Base-by-base conservation (phyloP, 129 eudicot species). In the Flaveria brownii region DNA sequence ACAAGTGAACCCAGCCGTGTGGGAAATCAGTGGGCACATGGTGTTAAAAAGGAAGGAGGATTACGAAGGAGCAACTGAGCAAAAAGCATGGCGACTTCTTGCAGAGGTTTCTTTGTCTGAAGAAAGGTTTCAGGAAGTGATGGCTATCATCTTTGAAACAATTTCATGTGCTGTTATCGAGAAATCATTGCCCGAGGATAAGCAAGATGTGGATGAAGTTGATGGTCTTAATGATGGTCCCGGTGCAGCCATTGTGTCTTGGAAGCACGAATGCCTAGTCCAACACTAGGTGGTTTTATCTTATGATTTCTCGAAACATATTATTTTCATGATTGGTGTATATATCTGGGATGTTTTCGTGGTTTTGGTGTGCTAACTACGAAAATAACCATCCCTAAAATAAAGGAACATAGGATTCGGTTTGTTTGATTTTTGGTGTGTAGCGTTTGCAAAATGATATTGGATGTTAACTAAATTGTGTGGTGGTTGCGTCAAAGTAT, bases 21-120 rank as follows among this genome's bases (percentile, higher is more conserved):
- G 97, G 97, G 95, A 91, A 54, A 91, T 91, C 43, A 86, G 97
- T 60, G 97, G 97, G 45, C 97, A 91, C 62, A 88, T 91, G 80
- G 97, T 91, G 30, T 87, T 91, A 17, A 91, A 91, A 78, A 73
- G 92, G 80, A 86, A 80, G 47, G 79, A 88, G 60, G 97, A 91
- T 62, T 91, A 82, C 23, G 87, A 91, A 42, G 83, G 90, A 12
- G 97, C 97, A 8, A 85, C 97, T 4, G 92, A 86, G 82, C 79
- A 85, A 18, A 75, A 84, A 46, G 95, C 92, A 0, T 83, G 90
- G 87, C 74, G 83, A n/a, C 97, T 91, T 70, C 95, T 91, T 28
- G 79, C 95, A 14, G 92, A 88, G 80, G 97, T 88, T 71, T 88
- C 97, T n/a, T 66, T 91, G 63, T 84, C 95, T 1, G 90, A 86